A percentile compares a stretch with the other conserved stretches of the same genome.
These are phyloP conservation scores for Exophiala bonariae DNA, from an alignment of 2,329 filamentous ascomycete genomes.

Conservation along the genomic window DNA sequence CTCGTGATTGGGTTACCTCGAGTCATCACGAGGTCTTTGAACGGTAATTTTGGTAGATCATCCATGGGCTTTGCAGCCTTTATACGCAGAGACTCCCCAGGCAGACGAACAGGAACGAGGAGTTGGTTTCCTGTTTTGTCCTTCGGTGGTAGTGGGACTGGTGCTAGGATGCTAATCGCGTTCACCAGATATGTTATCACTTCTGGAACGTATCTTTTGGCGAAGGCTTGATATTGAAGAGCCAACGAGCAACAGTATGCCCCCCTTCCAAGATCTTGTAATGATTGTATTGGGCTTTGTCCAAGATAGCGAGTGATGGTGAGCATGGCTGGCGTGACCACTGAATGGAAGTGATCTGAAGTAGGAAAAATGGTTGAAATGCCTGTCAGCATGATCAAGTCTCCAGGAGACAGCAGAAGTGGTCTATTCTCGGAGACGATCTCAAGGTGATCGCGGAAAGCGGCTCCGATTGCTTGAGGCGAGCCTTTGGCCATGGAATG, in stretches of 20 bases:
- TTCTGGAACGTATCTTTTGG: constrained; percentile 88
- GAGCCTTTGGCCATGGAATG: constrained; percentile 90
- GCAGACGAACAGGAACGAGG: constrained; percentile 28
- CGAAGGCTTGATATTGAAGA: constrained; percentile 77
- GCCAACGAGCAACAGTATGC: constrained; percentile 76
- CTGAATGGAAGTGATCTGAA: constrained; percentile 95
- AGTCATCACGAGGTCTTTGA: constrained; percentile 36
- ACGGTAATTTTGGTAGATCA: constrained; percentile 54
- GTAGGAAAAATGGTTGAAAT: constrained; percentile 86
- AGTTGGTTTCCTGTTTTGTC: constrained; percentile 13
- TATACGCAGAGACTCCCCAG: constrained; percentile 54
- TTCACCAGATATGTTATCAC: constrained; percentile 78
- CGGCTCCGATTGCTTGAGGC: constrained; percentile 72
- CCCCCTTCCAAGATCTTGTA: constrained; percentile 70
- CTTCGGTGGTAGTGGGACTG: constrained; percentile 10
- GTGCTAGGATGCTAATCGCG: constrained; percentile 66
- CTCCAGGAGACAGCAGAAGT: constrained; percentile 61
- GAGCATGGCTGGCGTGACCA: constrained; percentile 86
- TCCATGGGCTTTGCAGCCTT: constrained; percentile 31
- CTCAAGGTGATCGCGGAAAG: constrained; percentile 73
- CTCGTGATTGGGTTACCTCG: not conserved
- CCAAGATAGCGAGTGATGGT: constrained; percentile 82
- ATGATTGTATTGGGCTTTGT: constrained; percentile 66
- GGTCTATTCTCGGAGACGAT: constrained; percentile 52
- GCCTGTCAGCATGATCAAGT: constrained; percentile 80